These are phyloP conservation scores for Breviolum minutum DNA, from an alignment of 73 alveolate genomes.

Conservation along the genomic window DNA sequence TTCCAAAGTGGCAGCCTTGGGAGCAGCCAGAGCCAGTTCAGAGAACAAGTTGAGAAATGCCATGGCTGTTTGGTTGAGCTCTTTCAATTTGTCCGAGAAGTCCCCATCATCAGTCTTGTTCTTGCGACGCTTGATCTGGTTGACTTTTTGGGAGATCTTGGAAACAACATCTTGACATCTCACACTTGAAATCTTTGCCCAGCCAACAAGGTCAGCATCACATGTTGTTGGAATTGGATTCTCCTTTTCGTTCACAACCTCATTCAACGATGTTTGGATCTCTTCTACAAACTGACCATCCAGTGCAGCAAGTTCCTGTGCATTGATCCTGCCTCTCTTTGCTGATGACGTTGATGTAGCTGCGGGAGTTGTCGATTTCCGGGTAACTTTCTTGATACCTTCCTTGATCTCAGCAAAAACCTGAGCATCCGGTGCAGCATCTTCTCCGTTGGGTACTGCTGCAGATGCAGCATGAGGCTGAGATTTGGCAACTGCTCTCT, in stretches of 20 bases:
- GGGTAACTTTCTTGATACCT: too few species aligned
- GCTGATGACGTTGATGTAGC: not conserved
- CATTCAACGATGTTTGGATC: not conserved
- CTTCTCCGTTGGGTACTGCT: not conserved
- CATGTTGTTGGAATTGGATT: not conserved
- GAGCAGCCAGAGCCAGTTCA: not conserved
- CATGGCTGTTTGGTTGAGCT: not conserved
- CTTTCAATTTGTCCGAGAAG: not conserved
- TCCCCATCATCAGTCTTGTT: not conserved
- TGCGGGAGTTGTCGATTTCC: not conserved
- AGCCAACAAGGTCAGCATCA: not conserved
- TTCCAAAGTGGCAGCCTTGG: not conserved
- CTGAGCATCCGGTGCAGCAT: not conserved
- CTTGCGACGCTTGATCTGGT: conserved; percentile 3
- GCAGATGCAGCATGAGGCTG: not conserved
- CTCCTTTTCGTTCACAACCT: too few species aligned
- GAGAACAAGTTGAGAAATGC: not conserved
- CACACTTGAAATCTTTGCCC: not conserved
- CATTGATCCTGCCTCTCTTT: not conserved
- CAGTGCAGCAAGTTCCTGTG: not conserved
- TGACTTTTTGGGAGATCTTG: not conserved
- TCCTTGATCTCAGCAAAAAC: not conserved
- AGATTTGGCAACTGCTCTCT: not conserved
- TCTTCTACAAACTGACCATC: not conserved
- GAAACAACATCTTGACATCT: not conserved